A percentile compares a stretch with the other conserved stretches of the same genome.
These are phyloP conservation scores for Phellopilus nigrolimitatus DNA, from an alignment of 1,284 basidiomycete species.

Conservation along the genomic window DNA sequence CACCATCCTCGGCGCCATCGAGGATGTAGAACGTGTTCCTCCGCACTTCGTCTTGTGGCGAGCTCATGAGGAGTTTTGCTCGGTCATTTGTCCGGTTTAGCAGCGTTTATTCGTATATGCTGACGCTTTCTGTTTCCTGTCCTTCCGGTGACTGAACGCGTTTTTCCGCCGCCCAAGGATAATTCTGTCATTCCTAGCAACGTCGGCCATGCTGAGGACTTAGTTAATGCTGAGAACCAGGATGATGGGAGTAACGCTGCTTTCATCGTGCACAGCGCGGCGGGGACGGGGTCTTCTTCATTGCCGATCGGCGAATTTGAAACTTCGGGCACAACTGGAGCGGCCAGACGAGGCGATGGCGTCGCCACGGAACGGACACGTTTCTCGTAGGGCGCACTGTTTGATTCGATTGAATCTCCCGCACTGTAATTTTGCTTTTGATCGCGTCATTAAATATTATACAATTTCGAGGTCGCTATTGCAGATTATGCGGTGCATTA, in stretches of 20 bases:
- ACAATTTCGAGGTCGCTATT: too few relatives aligned
- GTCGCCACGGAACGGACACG: constrained; percentile 1
- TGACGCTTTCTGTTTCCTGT: not conserved
- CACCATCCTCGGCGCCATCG: not conserved
- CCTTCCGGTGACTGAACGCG: not conserved
- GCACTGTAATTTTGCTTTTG: too few relatives aligned
- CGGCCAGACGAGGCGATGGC: not conserved
- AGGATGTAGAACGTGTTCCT: constrained; percentile 10
- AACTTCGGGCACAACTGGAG: not conserved
- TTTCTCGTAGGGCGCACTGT: too few relatives aligned
- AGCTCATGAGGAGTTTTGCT: not conserved
- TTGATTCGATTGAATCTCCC: too few relatives aligned
- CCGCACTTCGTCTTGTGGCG: not conserved
- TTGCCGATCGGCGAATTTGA: not conserved
- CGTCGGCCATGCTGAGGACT: not conserved
- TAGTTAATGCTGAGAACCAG: constrained; percentile 8
- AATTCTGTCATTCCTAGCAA: not conserved
- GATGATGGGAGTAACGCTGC: not conserved
- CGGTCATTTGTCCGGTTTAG: not conserved
- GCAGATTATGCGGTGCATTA: too few relatives aligned
- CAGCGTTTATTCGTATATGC: not conserved
- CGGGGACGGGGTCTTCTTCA: not conserved
- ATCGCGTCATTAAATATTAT: too few relatives aligned
- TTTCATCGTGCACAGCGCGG: not conserved
- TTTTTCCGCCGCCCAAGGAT: too few relatives aligned